These are phyloP conservation scores for Akanthomyces dipterigenus DNA, from an alignment of 2,329 filamentous ascomycete species.

Conservation along the genomic window DNA sequence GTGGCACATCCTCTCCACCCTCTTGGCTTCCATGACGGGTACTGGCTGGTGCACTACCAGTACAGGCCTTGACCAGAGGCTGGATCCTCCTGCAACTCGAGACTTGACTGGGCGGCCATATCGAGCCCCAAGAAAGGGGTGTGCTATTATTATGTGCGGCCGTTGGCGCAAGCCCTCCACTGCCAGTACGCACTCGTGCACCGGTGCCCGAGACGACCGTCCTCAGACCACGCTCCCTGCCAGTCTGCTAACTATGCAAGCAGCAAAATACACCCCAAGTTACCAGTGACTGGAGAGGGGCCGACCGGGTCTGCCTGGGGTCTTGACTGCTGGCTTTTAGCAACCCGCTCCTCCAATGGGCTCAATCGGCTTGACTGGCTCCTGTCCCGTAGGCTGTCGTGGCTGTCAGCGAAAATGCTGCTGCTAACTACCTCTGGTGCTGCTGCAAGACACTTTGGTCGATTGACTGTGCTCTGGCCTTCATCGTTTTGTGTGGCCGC, in stretches of 20 bases:
- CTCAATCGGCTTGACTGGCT: neutral
- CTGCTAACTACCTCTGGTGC: neutral
- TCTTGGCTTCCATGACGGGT: neutral
- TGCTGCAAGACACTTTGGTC: neutral
- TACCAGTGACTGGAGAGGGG: neutral
- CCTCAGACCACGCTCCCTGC: conserved; percentile 6
- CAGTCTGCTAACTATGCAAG: conserved; percentile 4
- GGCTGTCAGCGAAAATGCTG: neutral
- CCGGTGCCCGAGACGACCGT: neutral
- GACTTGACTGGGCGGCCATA: neutral
- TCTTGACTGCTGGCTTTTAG: neutral
- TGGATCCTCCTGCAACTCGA: conserved; percentile 7
- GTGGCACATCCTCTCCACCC: conserved; percentile 12
- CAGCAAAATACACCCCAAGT: conserved; percentile 6
- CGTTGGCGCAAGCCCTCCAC: neutral
- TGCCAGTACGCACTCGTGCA: neutral
- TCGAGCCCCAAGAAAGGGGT: neutral
- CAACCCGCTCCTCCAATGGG: neutral
- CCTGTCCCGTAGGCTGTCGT: no score
- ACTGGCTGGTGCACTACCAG: neutral
- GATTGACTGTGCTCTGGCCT: neutral
- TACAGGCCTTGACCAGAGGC: neutral
- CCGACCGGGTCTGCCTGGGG: neutral
- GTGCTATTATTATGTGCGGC: neutral
- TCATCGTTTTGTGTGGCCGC: neutral